These are phyloP conservation scores for Penicillium oxalicum DNA, from an alignment of 2,329 filamentous ascomycete species.

Conservation along the genomic window DNA sequence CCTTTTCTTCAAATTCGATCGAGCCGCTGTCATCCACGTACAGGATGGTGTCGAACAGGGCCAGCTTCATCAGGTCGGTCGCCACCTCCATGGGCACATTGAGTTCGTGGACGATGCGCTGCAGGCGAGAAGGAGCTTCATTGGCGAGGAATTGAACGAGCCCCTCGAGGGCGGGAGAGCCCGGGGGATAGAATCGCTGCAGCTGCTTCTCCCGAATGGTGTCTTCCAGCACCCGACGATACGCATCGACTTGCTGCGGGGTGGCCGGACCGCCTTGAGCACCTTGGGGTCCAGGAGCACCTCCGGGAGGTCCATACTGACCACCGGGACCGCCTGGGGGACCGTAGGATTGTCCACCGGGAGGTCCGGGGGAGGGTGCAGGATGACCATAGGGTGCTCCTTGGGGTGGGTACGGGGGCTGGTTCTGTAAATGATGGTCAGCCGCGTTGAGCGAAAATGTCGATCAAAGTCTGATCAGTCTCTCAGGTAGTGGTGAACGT, in stretches of 20 bases:
- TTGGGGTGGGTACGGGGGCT: conserved; percentile 24
- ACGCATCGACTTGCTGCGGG: conserved; percentile 49
- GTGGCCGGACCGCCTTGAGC: conserved; percentile 36
- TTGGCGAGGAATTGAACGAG: conserved; percentile 29
- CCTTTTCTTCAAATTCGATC: conserved; percentile 63
- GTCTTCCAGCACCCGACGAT: conserved; percentile 51
- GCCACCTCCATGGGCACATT: conserved; percentile 54
- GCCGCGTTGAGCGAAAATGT: neutral
- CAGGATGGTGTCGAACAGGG: conserved; percentile 57
- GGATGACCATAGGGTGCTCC: conserved; percentile 28
- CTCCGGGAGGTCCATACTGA: conserved; percentile 27
- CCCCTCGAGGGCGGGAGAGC: conserved; percentile 35
- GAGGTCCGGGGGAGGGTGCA: conserved; percentile 23
- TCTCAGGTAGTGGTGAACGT: too few species aligned
- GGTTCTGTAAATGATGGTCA: conserved; percentile 13
- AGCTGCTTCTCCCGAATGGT: conserved; percentile 57
- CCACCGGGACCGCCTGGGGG: conserved; percentile 20
- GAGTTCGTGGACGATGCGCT: conserved; percentile 53
- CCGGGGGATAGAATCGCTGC: conserved; percentile 53
- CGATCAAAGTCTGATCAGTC: too few species aligned
- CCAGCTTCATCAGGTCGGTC: conserved; percentile 57
- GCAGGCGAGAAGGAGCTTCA: conserved; percentile 42
- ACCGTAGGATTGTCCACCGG: conserved; percentile 26
- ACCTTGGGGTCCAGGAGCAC: conserved; percentile 8
- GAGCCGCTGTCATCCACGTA: conserved; percentile 66